Evolutionary conservation across 345 rosid species (phyloP).

Genomic region (Eucalyptus leucophloia): DNA sequence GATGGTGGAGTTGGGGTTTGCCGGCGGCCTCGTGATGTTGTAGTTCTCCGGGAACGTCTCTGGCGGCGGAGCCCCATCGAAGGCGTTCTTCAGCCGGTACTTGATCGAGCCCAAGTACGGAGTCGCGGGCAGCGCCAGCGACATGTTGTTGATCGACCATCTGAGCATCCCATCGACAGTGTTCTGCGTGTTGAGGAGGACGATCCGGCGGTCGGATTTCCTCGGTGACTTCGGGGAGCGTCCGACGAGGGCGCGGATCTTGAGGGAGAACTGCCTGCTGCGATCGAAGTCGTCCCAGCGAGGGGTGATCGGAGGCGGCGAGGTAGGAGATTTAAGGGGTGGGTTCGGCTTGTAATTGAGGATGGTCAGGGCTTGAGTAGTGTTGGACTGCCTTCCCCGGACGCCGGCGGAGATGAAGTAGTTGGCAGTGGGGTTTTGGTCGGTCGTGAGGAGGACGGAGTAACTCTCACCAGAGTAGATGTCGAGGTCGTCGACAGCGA

Average conservation of each 20-base stretch:
- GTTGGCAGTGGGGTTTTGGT: conserved; percentile 31
- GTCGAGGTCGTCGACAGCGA: conserved; percentile 39
- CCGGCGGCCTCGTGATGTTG: conserved; percentile 38
- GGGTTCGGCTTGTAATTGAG: conserved; percentile 35
- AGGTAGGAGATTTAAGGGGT: conserved; percentile 18
- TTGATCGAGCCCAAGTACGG: conserved; percentile 77
- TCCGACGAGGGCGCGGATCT: conserved; percentile 22
- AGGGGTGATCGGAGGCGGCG: conserved; percentile 52
- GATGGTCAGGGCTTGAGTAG: conserved; percentile 46
- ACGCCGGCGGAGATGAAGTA: conserved; percentile 58
- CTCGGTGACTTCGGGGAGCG: conserved; percentile 27
- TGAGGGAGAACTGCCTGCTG: conserved; percentile 31
- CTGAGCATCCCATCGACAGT: conserved; percentile 26
- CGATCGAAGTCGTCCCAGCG: conserved; percentile 46
- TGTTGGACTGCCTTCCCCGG: conserved; percentile 42
- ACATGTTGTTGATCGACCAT: conserved; percentile 76
- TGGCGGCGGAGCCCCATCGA: background rate
- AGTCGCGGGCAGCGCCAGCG: conserved; percentile 44
- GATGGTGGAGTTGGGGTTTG: conserved; percentile 22
- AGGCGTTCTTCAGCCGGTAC: conserved; percentile 9
- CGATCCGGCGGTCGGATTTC: conserved; percentile 12
- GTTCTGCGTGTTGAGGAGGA: conserved; percentile 74
- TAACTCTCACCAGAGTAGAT: conserved; percentile 81
- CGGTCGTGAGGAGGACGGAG: conserved; percentile 52
- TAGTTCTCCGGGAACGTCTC: conserved; percentile 11